A percentile compares a stretch with the other conserved stretches of the same genome.
Evolutionary conservation across 176 grass and related monocot species (phyloP).

Genomic region (Themeda triandra): DNA sequence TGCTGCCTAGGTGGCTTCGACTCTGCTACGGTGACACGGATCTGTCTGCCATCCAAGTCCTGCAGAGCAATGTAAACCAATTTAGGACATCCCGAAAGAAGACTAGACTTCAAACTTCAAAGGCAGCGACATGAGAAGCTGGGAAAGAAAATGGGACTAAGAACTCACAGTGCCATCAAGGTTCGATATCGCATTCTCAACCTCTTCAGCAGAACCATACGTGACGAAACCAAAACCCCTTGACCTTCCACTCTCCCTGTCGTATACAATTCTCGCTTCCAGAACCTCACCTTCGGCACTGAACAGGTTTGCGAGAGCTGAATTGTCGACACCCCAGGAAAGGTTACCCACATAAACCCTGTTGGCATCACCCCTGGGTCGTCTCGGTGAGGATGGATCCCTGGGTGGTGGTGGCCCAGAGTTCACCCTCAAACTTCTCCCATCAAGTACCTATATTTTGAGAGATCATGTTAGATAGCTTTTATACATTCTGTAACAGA

Average conservation of each 20-base stretch:
- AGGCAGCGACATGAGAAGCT: background rate
- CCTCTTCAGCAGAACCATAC: conserved; percentile 51
- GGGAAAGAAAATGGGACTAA: background rate
- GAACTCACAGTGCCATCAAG: conserved; percentile 78
- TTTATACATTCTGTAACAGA: background rate
- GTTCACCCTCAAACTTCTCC: conserved; percentile 67
- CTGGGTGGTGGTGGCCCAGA: conserved; percentile 62
- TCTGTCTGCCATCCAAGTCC: conserved; percentile 75
- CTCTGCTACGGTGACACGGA: conserved; percentile 60
- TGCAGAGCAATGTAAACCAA: conserved; percentile 12
- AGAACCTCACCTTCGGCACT: conserved; percentile 68
- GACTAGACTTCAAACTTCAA: background rate
- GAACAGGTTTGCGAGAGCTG: conserved; percentile 64
- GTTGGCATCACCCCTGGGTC: conserved; percentile 41
- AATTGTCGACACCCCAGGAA: conserved; percentile 78
- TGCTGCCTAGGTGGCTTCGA: conserved; percentile 43
- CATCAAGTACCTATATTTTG: conserved; percentile 58
- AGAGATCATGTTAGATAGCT: background rate
- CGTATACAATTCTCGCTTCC: conserved; percentile 70
- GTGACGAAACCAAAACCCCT: conserved; percentile 91
- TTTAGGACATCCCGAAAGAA: background rate
- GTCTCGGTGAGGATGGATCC: conserved; percentile 47
- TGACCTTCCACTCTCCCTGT: conserved; percentile 77
- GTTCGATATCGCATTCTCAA: conserved; percentile 63
- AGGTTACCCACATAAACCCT: conserved; percentile 86